Base-by-base conservation (phyloP, 2,329 filamentous ascomycete genomes). In the Aspergillus felis region DNA sequence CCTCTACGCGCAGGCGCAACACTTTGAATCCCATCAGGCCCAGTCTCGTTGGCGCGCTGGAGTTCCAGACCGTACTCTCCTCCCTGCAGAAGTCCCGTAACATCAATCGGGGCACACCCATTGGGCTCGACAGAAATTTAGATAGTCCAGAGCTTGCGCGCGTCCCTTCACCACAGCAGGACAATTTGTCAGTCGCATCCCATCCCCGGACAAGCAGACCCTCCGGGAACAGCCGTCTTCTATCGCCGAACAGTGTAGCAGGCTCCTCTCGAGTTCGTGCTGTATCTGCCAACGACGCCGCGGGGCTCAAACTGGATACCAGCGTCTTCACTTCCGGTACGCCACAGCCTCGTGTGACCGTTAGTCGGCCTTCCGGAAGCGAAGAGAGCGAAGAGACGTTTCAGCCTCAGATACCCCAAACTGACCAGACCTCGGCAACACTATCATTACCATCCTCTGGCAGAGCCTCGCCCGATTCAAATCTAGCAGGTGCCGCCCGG, bases 51-150 rank as follows among this genome's bases (percentile, higher is more conserved):
- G 94, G 94, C 47, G 94, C 91, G 8, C 80, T 99, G 57, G 94
- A 99, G 74, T 99, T 99, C 66, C 85, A 92, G 65, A 93, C 93
- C 2, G 88, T 96, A 3, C 79, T 99, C 49, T 88, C 90, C n/a
- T 92, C 92, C 2, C 77, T 99, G 56, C 87, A 95, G 67, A 89
- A 87, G 62, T 90, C 91, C 56, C 85, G 90, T 68, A 94, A 91
- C 62, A 84, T 90, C 27, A 86, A 87, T 65, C 82, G 59, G 27
- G 61, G 89, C 20, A 84, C 86, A 47, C 84, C 87, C 2, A 86
- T 96, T 59, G 82, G 86, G 62, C 75, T 86, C 25, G 83, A 89
- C 58, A 85, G 87, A 65, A 88, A 88, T 68, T 90, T 88, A 0
- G 87, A 90, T 60, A 84, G 87, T 60, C 76, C 80, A 48, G 75